Percentiles rank a stretch among this genome's conserved stretches.
Evolutionary conservation across 2,329 filamentous ascomycete genomes (phyloP).

Genomic region (Cordyceps farinosa): DNA sequence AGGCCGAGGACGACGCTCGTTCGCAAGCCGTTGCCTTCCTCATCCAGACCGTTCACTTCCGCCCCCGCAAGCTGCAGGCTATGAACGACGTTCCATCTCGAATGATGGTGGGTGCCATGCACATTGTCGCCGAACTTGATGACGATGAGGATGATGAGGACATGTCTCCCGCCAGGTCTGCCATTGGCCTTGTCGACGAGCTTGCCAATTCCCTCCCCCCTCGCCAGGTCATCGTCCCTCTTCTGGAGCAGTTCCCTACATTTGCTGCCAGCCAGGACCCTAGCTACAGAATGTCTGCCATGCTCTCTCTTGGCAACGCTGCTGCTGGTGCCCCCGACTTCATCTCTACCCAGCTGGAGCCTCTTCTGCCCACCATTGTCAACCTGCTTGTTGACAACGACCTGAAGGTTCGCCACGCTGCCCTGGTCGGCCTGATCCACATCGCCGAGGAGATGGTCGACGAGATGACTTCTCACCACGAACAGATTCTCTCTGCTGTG

Average conservation of each 20-base stretch:
- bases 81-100: constrained; percentile 80
- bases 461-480: constrained; percentile 82
- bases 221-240: constrained; percentile 87
- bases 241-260: constrained; percentile 79
- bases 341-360: constrained; percentile 84
- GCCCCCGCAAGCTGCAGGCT: constrained; percentile 92
- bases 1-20: constrained; percentile 78
- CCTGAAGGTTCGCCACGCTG: constrained; percentile 77
- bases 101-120: constrained; percentile 81
- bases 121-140: constrained; percentile 86
- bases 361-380: constrained; percentile 81
- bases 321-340: constrained; percentile 97
- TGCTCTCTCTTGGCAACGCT: constrained; percentile 87
- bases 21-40: constrained; percentile 91
- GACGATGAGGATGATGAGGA: constrained; percentile 75
- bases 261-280: constrained; percentile 74
- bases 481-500: constrained; percentile 76
- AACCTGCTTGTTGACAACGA: constrained; percentile 82
- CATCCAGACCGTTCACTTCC: constrained; percentile 85
- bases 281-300: constrained; percentile 82
- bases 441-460: constrained; percentile 91
- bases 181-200: constrained; percentile 83
- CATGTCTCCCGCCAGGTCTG: constrained; percentile 73
- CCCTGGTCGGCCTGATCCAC: constrained; percentile 81
- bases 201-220: constrained; percentile 85